phyloP scores from a whole-genome alignment of 164 flowering plant genomes.

The Piper betle region DNA sequence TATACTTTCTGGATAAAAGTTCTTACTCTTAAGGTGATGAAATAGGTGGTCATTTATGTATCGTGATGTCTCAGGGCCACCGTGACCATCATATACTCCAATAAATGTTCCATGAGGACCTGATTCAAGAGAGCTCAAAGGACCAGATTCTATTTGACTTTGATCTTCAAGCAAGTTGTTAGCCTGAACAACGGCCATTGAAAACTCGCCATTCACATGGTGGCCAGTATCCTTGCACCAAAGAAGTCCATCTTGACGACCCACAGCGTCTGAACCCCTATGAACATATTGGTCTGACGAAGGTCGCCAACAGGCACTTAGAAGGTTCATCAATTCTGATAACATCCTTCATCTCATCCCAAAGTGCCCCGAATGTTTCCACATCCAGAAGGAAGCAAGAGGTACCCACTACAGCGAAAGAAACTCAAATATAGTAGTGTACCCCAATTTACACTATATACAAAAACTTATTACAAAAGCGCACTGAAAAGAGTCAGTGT shows the following conservation, averaged over 20 bases:
- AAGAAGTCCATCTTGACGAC: constrained; percentile 59
- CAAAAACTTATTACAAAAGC: neutral
- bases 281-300: constrained; percentile 33
- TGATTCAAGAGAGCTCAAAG: constrained; percentile 38
- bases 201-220: constrained; percentile 58
- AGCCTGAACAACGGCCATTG: constrained; percentile 81
- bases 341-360: constrained; percentile 75
- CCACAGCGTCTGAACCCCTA: constrained; percentile 34
- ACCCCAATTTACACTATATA: neutral
- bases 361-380: constrained; percentile 27
- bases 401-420: neutral
- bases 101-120: constrained; percentile 71
- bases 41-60: constrained; percentile 57
- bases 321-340: constrained; percentile 46
- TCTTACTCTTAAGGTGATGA: constrained; percentile 59
- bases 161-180: constrained; percentile 73
- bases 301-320: constrained; percentile 55
- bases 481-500: neutral
- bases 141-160: constrained; percentile 66
- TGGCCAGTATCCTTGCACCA: constrained; percentile 78
- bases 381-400: constrained; percentile 24
- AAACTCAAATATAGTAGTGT: neutral
- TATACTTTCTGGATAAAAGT: neutral
- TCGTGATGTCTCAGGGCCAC: constrained; percentile 76
- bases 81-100: constrained; percentile 81